Percentiles rank a stretch among this genome's conserved stretches.
Evolutionary conservation across 192 early-diverging fungal genomes (phyloP).

Genomic region (Obelidium mucronatum): DNA sequence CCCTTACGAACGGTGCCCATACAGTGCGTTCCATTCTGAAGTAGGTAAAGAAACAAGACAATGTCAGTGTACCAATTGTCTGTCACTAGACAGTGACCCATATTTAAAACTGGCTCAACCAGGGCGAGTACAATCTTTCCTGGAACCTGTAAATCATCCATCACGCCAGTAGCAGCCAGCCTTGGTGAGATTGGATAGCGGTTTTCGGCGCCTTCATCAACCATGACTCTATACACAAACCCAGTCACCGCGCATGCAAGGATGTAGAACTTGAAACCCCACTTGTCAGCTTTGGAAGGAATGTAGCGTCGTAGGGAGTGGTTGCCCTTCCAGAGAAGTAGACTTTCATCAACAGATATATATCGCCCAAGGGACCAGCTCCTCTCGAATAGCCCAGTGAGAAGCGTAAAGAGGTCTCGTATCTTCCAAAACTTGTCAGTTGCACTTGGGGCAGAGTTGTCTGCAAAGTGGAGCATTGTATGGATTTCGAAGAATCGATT

Average conservation of each 20-base stretch:
- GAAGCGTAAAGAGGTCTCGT: background rate
- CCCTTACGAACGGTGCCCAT: background rate
- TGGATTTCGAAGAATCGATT: background rate
- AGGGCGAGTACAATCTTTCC: background rate
- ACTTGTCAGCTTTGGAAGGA: background rate
- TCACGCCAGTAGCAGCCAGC: background rate
- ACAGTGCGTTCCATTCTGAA: background rate
- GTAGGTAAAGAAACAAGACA: background rate
- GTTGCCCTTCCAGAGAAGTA: background rate
- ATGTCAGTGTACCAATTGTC: conserved; percentile 2
- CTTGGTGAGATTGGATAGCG: background rate
- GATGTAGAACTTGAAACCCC: background rate
- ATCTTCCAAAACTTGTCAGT: background rate
- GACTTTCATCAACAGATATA: background rate
- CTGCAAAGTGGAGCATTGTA: background rate
- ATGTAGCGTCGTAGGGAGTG: background rate
- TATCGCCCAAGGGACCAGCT: background rate
- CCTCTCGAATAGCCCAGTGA: background rate
- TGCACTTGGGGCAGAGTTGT: background rate
- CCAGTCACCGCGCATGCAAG: background rate
- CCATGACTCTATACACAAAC: background rate
- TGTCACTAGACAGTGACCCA: background rate
- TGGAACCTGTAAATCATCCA: background rate
- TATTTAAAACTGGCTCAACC: background rate
- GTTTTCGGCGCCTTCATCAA: background rate